Conservation (phyloP, 139 green algal genomes). For the Chlorella ohadii region DNA sequence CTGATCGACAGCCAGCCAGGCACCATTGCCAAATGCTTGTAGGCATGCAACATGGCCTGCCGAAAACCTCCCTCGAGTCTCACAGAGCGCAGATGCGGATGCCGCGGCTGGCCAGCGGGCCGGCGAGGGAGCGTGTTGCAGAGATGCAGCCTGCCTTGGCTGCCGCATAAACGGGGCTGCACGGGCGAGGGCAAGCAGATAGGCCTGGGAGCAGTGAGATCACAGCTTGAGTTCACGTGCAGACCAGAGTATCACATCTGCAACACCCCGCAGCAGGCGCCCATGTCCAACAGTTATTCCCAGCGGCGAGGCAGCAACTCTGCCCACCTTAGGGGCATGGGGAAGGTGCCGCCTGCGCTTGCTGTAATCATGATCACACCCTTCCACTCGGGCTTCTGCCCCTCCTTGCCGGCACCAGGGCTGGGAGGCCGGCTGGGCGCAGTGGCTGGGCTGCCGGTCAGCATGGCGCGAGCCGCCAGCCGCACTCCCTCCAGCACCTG, state of each 20-base stretch:
- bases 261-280: too few species aligned
- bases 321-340: constrained; percentile 63
- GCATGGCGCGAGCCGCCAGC: constrained; percentile 45
- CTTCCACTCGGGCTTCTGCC: not conserved
- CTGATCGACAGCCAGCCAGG: not conserved
- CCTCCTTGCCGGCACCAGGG: not conserved
- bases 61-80: constrained; percentile 37
- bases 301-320: too few species aligned
- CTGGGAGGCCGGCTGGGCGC: not conserved
- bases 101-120: constrained; percentile 45
- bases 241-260: too few species aligned
- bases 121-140: constrained; percentile 61
- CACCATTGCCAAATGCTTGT: not conserved
- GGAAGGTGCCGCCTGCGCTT: constrained; percentile 77
- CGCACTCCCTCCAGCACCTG: constrained; percentile 46
- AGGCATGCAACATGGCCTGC: not conserved
- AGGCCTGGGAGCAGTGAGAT: too few species aligned
- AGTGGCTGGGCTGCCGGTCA: not conserved
- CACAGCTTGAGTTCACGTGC: too few species aligned
- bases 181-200: too few species aligned
- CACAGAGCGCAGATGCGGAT: constrained; percentile 70
- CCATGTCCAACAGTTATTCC: too few species aligned
- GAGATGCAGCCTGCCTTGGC: constrained; percentile 82
- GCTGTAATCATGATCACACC: constrained; percentile 70
- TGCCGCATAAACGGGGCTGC: constrained; percentile 77